Evolutionary conservation across 176 grass and related monocot species (phyloP).

Genomic region (Eragrostis nindensis): DNA sequence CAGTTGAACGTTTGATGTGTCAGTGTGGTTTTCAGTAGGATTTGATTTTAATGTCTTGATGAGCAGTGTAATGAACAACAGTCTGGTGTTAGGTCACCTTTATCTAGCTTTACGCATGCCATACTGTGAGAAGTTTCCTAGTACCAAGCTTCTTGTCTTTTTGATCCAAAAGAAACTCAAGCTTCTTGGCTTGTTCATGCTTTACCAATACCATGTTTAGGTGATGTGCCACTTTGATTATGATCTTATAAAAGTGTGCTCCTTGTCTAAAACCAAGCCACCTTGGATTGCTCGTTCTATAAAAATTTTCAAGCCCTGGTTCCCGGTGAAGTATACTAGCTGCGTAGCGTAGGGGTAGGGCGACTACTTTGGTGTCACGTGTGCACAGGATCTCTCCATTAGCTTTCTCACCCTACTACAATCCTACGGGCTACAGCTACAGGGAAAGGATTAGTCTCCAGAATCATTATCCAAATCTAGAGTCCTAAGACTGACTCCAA

Average conservation of each 20-base stretch:
- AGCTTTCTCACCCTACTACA: not conserved
- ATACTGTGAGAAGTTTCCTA: conserved; percentile 30
- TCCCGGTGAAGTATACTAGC: not conserved
- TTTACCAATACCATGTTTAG: not conserved
- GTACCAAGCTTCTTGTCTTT: not conserved
- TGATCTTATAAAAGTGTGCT: conserved; percentile 9
- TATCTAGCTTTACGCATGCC: not conserved
- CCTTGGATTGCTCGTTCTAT: conserved; percentile 11
- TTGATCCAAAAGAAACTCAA: no score
- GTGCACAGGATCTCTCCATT: conserved; percentile 10
- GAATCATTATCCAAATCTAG: not conserved
- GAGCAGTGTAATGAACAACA: not conserved
- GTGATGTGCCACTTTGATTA: conserved; percentile 5
- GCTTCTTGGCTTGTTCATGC: not conserved
- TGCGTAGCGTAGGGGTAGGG: no score
- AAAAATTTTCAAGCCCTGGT: not conserved
- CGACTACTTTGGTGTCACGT: conserved; percentile 44
- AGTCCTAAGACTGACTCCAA: no score
- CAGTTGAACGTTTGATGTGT: not conserved
- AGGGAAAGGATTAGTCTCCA: not conserved
- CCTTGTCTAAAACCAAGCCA: not conserved
- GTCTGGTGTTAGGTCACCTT: not conserved
- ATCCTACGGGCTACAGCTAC: not conserved
- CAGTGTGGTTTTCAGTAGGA: not conserved
- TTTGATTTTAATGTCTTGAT: not conserved